Base-by-base conservation (phyloP, 768 basidiomycete species). In the Amanita polypyramis region DNA sequence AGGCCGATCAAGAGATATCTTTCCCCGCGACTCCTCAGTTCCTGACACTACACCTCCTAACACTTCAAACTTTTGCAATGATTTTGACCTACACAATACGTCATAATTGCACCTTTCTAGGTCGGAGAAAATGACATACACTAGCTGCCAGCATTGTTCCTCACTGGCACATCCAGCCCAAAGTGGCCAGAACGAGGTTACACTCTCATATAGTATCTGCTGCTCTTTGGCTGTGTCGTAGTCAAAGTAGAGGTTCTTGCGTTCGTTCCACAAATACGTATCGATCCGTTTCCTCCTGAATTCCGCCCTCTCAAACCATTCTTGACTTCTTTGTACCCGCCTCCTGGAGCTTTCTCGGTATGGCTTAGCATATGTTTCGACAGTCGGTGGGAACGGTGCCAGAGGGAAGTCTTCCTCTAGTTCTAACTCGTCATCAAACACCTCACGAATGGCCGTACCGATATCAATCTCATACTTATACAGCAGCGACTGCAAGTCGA, bases 391-490 rank as follows among this genome's bases (percentile, higher is more conserved):
- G 80, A 94, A 98, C 1, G 95, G 89, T 9, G 89, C 78, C 41
- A 99, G 71, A 2, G 79, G 71, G 63, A 97, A 99, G 50, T 94
- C 90, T 56, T 97, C 91, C 45, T 93, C 91, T 46, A 99, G 65
- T 45, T 94, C 87, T 45, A 99, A 70, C 62, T 88, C 79, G 60
- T 94, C 93, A 57, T 87, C 88, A 57, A 98, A 98, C 51, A 96
- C 83, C 62, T 96, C 92, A 49, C 84, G 79, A 60, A 99, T 97
- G 20, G 93, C 92, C 8, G 91, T 94, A n/a, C 91, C 96, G 52
- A 99, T 98, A 60, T 99, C 95, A 51, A 92, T 77, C 64, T 99
- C 95, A 57, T 97, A 98, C 74, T 99, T 99, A 79, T 95, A 99
- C 39, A 99, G 70, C 60, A 99, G 72, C 41, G 93, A 80, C 69